These are phyloP conservation scores for Cicer pinnatifidum DNA, from an alignment of 306 rosid genomes.

Conservation along the genomic window DNA sequence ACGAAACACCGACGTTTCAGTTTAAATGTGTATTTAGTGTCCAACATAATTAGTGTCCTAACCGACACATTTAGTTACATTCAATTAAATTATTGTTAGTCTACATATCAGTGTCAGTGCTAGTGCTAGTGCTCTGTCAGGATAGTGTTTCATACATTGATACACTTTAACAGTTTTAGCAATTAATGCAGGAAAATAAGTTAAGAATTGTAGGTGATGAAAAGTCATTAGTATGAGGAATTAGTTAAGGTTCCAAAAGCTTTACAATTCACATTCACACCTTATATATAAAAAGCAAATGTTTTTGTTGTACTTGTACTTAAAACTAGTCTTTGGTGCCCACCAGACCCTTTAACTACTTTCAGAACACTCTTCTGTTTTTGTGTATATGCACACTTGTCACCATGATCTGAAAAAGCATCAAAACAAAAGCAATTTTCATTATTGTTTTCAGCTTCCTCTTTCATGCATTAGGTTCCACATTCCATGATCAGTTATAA, in stretches of 20 bases:
- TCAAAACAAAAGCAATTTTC: slow-evolving; percentile 57
- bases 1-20: too few species aligned
- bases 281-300: slow-evolving; percentile 39
- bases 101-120: too few species aligned
- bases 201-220: neutral
- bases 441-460: slow-evolving; percentile 43
- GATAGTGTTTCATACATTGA: too few species aligned
- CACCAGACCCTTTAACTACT: slow-evolving; percentile 41
- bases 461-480: slow-evolving; percentile 44
- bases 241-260: slow-evolving; percentile 41
- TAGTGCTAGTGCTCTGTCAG: too few species aligned
- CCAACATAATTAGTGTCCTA: too few species aligned
- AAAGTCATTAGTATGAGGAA: slow-evolving; percentile 9
- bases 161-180: too few species aligned
- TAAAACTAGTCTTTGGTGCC: slow-evolving; percentile 38
- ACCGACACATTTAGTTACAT: too few species aligned
- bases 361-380: slow-evolving; percentile 43
- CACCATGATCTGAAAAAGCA: slow-evolving; percentile 61
- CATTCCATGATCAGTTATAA: slow-evolving; percentile 20
- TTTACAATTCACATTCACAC: slow-evolving; percentile 37
- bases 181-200: too few species aligned
- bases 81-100: too few species aligned
- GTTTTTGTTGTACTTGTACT: slow-evolving; percentile 41
- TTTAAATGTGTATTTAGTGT: too few species aligned
- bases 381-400: slow-evolving; percentile 45